Conservation (phyloP, 257 asterid species). For the Thymus quinquecostatus region DNA sequence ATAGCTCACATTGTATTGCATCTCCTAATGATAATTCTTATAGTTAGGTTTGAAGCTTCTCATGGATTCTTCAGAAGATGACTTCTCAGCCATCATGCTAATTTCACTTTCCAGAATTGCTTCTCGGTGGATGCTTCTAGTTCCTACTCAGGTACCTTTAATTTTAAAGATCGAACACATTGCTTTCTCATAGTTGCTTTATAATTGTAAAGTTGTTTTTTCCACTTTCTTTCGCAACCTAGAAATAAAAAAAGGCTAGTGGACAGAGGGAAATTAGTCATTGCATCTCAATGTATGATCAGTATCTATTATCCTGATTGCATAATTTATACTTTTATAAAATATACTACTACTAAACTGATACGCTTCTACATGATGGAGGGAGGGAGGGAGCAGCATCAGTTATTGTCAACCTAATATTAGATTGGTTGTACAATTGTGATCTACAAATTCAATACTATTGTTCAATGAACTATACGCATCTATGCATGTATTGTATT, state of each 20-base stretch:
- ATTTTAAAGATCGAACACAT: constrained; percentile 6
- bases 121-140: constrained; percentile 67
- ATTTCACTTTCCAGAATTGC: constrained; percentile 86
- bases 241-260: constrained; percentile 13
- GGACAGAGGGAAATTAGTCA: constrained; percentile 15
- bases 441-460: background rate
- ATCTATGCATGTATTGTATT: constrained; percentile 2
- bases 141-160: constrained; percentile 69
- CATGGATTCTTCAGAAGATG: constrained; percentile 67
- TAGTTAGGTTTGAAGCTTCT: constrained; percentile 81
- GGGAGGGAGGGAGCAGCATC: constrained; percentile 5
- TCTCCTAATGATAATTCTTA: constrained; percentile 35
- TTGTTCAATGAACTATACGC: background rate
- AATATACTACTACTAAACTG: background rate
- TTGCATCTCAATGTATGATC: constrained; percentile 15
- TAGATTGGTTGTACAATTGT: background rate
- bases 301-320: background rate
- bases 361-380: background rate
- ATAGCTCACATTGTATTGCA: constrained; percentile 27
- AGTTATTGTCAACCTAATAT: constrained; percentile 22
- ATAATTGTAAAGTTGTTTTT: background rate
- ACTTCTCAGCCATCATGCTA: constrained; percentile 66
- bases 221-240: background rate
- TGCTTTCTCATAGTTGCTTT: constrained; percentile 10
- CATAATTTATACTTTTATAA: constrained; percentile 3